Evolutionary conservation across 2,329 filamentous ascomycete genomes (phyloP), one percentile per base, ranked within the genome.

Genomic region (Aspergillus oerlinghausenensis): DNA sequence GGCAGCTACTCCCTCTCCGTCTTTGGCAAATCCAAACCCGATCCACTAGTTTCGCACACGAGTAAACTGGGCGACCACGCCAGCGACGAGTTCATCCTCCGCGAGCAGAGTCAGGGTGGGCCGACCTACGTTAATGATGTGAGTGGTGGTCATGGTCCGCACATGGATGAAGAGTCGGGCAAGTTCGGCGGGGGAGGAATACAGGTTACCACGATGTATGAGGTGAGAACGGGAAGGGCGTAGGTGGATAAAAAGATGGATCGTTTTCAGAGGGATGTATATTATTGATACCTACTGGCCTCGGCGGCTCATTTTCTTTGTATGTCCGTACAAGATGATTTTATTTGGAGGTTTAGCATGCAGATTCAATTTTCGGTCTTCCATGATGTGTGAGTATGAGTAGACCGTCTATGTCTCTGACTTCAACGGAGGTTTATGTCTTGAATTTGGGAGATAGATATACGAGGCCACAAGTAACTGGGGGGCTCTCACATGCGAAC

Each of bases 141-240:
- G 5, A 50, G 49, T 25, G 58, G 50, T 3, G 61, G 55, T 21
- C 26, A 35, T 9, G 49, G 42, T 26, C 49, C 56, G 42, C 38
- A 58, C 23, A 38, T 51, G 38, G 62, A 58, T 4, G 54, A 59
- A 35, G 59, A 62, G 55, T n/a, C 10, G 11, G 60, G 59, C 23
- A 23, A 47, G 9, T 47, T 47, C 43, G 1, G 2, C 28, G 50
- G 38, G 7, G 54, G 23, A 3, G 63, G 60, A 1, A 64, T 65
- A 49, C 59, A 63, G 28, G 61, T 65, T 25, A 63, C 62, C 1
- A 64, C 60, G 1, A 52, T 56, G n/a, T 65, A 64, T 56, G 60
- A 64, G 49, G 63, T 65, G 6, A 47, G 25, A 47, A 11, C 21
- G 21, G 43, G 43, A 23, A 17, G 1, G 21, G 19, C 10, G 3